Conservation (phyloP, 345 rosid species). For the Rhizophora apiculata region DNA sequence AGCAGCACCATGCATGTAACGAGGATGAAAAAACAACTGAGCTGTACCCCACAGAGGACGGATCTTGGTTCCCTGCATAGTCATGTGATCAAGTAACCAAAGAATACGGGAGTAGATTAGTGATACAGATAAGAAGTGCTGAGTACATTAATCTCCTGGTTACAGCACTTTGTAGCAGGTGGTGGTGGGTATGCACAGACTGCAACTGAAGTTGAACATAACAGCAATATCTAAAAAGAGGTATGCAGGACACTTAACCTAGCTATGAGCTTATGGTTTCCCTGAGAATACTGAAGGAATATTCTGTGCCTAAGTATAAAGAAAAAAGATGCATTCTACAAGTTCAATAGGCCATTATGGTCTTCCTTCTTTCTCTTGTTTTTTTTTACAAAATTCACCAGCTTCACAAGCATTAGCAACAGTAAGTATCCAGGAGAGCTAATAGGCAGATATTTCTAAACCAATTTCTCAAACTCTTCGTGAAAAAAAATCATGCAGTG, state of each 20-base stretch:
- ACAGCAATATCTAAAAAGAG: no score
- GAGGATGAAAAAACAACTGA: conserved; percentile 89
- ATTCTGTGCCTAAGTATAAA: not conserved
- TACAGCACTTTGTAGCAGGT: not conserved
- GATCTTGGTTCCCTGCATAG: conserved; percentile 67
- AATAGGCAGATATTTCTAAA: not conserved
- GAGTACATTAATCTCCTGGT: not conserved
- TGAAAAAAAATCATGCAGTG: no score
- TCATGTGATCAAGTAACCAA: not conserved
- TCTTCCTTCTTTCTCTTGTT: no score
- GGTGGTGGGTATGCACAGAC: not conserved
- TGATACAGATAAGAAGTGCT: not conserved
- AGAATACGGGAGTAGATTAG: not conserved
- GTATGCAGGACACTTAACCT: no score
- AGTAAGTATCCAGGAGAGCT: not conserved
- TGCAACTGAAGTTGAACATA: not conserved
- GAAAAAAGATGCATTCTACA: not conserved
- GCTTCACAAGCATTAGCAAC: no score
- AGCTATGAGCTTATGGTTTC: no score
- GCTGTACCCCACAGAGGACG: conserved; percentile 93
- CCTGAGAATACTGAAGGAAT: no score
- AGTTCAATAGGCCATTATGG: no score
- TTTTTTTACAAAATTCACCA: no score
- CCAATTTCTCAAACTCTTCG: no score
- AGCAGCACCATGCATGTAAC: conserved; percentile 97